phyloP scores from a whole-genome alignment of 441 rosid genomes.

The Capsella rubella region DNA sequence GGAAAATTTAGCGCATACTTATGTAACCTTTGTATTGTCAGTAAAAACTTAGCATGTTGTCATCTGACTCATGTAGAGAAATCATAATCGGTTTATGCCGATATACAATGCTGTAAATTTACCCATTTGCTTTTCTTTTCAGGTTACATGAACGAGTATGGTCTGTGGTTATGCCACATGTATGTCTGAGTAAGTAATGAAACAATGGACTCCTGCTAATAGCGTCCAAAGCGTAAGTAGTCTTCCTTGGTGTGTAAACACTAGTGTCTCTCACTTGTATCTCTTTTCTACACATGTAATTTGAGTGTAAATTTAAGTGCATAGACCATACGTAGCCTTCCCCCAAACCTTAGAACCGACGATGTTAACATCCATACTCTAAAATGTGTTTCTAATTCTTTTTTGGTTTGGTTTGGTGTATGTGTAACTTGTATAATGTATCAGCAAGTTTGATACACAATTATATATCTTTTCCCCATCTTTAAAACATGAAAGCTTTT shows the following conservation, averaged over 20 bases:
- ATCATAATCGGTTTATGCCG: background rate
- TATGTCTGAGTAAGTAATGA: slow-evolving; percentile 23
- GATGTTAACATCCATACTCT: background rate
- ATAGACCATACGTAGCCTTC: background rate
- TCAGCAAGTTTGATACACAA: too few species aligned
- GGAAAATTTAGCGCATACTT: background rate
- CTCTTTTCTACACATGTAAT: slow-evolving; percentile 16
- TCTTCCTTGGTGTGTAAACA: slow-evolving; percentile 27
- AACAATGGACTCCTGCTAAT: slow-evolving; percentile 11
- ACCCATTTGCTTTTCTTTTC: slow-evolving; percentile 2
- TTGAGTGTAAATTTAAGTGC: slow-evolving; percentile 35
- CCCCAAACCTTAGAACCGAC: background rate
- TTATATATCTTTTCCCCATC: too few species aligned
- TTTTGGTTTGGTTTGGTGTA: too few species aligned
- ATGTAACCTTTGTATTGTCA: slow-evolving; percentile 2
- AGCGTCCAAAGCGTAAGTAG: slow-evolving; percentile 17
- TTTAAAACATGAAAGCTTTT: too few species aligned
- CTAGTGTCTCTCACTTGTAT: background rate
- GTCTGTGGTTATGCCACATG: slow-evolving; percentile 10
- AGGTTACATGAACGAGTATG: slow-evolving; percentile 28
- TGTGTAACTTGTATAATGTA: too few species aligned
- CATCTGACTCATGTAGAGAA: background rate
- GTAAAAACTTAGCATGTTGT: background rate
- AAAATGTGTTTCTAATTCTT: background rate
- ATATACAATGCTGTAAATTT: background rate